Percentiles rank a stretch among this genome's conserved stretches.
Conservation (phyloP, 441 rosid genomes). For the Kokia cookei region DNA sequence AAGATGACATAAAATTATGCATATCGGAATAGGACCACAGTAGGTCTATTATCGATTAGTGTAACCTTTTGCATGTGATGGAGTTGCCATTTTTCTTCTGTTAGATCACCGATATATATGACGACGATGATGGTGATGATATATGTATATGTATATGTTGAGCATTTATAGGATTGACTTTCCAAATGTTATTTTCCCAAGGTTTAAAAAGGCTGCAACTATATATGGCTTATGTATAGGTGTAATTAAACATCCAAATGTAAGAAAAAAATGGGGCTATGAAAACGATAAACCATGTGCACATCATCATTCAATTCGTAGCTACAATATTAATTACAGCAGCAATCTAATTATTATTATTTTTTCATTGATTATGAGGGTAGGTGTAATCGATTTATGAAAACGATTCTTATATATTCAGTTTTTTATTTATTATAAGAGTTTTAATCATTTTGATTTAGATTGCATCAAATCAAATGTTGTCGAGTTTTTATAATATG, state of each 20-base stretch:
- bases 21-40: background rate
- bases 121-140: background rate
- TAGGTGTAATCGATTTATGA: background rate
- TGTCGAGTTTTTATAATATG: too few species aligned
- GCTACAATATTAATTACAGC: background rate
- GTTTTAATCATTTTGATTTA: too few species aligned
- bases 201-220: background rate
- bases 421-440: too few species aligned
- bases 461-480: too few species aligned
- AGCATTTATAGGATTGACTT: background rate
- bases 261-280: background rate
- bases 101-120: background rate
- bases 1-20: background rate
- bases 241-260: background rate
- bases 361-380: background rate
- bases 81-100: background rate
- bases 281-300: background rate
- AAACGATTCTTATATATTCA: background rate
- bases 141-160: background rate
- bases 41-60: background rate
- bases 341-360: background rate
- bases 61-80: background rate
- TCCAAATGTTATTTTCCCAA: background rate
- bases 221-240: too few species aligned
- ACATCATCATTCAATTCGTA: background rate